phyloP scores from a whole-genome alignment of 352 stramenopile genomes.

The Globisporangium splendens region DNA sequence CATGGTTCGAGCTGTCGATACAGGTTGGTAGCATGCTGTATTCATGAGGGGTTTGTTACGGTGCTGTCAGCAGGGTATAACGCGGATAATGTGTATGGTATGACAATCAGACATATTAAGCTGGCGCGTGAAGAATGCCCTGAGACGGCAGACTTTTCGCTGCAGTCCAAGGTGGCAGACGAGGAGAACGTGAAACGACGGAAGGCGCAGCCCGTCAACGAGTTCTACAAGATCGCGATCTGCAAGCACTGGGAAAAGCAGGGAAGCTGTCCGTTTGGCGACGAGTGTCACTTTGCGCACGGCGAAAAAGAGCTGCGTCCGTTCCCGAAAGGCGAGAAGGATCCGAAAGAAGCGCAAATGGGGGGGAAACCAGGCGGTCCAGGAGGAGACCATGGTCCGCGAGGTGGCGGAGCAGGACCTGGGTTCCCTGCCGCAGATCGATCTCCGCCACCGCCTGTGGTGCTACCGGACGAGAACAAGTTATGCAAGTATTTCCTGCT shows the following conservation, averaged over 20 bases:
- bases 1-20: constrained; percentile 96
- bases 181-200: constrained; percentile 87
- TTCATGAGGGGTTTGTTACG: too few species aligned
- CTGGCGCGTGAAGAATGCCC: constrained; percentile 91
- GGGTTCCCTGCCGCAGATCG: background rate
- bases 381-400: constrained; percentile 12
- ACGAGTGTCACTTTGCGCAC: constrained; percentile 97
- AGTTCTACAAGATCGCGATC: constrained; percentile 97
- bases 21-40: constrained; percentile 15
- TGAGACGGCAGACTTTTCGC: constrained; percentile 91
- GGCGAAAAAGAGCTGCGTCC: constrained; percentile 90
- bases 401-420: constrained; percentile 5
- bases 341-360: constrained; percentile 29
- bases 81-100: background rate
- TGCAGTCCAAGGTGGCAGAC: constrained; percentile 89
- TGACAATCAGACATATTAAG: constrained; percentile 85
- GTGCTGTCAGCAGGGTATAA: too few species aligned
- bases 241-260: constrained; percentile 97
- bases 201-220: constrained; percentile 90
- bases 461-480: constrained; percentile 71
- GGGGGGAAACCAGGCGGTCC: constrained; percentile 1
- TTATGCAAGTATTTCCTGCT: constrained; percentile 82
- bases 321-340: constrained; percentile 78
- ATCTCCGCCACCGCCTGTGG: constrained; percentile 6
- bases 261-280: constrained; percentile 94